Percentiles rank a stretch among this genome's conserved stretches.
These are phyloP conservation scores for Trifolium subterraneum DNA, from an alignment of 306 rosid species.

Conservation along the genomic window DNA sequence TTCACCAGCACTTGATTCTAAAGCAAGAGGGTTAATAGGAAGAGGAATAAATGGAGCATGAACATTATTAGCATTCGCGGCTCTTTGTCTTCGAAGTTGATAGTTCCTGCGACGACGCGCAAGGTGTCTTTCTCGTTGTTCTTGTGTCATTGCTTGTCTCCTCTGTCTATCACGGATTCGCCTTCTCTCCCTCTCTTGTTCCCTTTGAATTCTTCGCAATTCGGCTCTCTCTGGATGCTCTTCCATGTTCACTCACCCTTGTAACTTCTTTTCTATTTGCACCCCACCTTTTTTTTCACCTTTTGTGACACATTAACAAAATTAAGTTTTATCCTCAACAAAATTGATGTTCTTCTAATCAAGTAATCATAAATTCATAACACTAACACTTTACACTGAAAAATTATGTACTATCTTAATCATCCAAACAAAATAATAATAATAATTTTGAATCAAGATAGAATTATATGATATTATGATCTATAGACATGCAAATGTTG, in stretches of 20 bases:
- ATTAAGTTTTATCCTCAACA: conserved; percentile 6
- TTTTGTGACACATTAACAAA: background rate
- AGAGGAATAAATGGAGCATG: conserved; percentile 30
- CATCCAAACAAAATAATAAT: background rate
- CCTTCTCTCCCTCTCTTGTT: conserved; percentile 77
- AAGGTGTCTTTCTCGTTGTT: conserved; percentile 82
- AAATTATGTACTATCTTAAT: conserved; percentile 7
- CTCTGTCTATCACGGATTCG: conserved; percentile 77
- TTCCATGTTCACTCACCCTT: conserved; percentile 49
- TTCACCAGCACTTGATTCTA: conserved; percentile 50
- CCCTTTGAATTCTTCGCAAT: conserved; percentile 57
- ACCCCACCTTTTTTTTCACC: background rate
- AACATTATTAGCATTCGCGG: conserved; percentile 43
- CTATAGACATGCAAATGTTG: conserved; percentile 13
- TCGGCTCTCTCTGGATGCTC: conserved; percentile 53
- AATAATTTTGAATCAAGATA: conserved; percentile 19
- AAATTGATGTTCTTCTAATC: conserved; percentile 3
- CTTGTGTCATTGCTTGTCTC: conserved; percentile 81
- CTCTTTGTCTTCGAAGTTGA: conserved; percentile 74
- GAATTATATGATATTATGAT: background rate
- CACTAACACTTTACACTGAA: background rate
- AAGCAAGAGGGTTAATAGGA: conserved; percentile 26
- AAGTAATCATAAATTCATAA: conserved; percentile 18
- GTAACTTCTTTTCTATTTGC: conserved; percentile 3
- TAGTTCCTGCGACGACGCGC: conserved; percentile 88